Base-by-base conservation (phyloP, 2,329 filamentous ascomycete species). In the Aschersonia sp. region DNA sequence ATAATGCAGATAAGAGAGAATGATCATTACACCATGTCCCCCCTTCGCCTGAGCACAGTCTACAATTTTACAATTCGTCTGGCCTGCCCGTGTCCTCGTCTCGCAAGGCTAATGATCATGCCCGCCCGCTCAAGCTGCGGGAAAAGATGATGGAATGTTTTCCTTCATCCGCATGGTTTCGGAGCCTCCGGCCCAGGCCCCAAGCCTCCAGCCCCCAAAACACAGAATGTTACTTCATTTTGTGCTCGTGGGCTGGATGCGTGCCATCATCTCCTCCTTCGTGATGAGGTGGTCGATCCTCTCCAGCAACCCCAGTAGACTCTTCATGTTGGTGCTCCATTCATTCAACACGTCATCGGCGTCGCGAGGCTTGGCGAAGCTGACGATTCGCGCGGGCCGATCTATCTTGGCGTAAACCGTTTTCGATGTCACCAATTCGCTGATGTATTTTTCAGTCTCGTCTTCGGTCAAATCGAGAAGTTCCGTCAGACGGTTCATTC, bases 201-300 rank as follows among this genome's bases (percentile, higher is more conserved):
- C 20, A 20, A 38, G 12, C 7, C 35, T 38, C 35, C 35, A 38
- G 12, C 12, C 35, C 45, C 28, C 41, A n/a, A 28, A 31, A 28
- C 4, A 30, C 3, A 43, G 29, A 31, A 55, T 50, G 50, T 53
- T 51, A 44, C 31, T 57, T 55, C 63, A 62, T 59, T 65, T 59
- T 48, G 64, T 61, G 51, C 62, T 64, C 45, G 67, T 69, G 5
- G 87, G 87, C 65, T 92, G 84, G 59, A 98, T 97, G 51, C 89
- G 78, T 41, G 92, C 92, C 92, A 98, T 98, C 92, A 98, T 98
- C 75, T 98, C 92, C 70, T 98, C 92, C 75, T 97, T 97, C 48
- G 94, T 98, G 61, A 98, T 98, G 59, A 98, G 74, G 66, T 98
- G 92, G 62, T 98, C 92, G 52, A 98, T 94, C 53, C 89, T 78